A percentile compares a stretch with the other conserved stretches of the same genome.
phyloP scores from a whole-genome alignment of 2,329 filamentous ascomycete genomes.

The Aphanocladium album region DNA sequence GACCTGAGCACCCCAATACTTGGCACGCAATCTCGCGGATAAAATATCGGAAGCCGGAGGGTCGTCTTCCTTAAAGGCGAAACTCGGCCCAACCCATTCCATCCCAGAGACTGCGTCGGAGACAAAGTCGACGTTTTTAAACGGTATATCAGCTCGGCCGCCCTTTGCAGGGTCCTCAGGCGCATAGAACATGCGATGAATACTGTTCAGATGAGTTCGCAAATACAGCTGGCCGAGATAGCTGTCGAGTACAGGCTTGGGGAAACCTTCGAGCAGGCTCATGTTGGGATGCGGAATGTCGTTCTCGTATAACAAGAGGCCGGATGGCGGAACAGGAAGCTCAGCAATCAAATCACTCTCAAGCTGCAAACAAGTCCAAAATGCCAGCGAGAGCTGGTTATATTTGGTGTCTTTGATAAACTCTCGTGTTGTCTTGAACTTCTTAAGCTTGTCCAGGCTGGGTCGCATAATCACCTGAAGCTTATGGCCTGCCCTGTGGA shows the following conservation, averaged over 20 bases:
- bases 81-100: slow-evolving; percentile 44
- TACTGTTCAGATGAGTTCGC: slow-evolving; percentile 58
- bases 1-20: slow-evolving; percentile 89
- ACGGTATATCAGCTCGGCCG: slow-evolving; percentile 29
- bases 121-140: slow-evolving; percentile 43
- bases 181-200: slow-evolving; percentile 54
- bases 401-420: slow-evolving; percentile 39
- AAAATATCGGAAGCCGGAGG: slow-evolving; percentile 72
- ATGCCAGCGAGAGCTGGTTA: slow-evolving; percentile 69
- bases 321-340: slow-evolving; percentile 58
- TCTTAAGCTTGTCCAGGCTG: slow-evolving; percentile 46
- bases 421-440: slow-evolving; percentile 31
- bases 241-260: slow-evolving; percentile 48
- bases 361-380: slow-evolving; percentile 90
- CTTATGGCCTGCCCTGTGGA: slow-evolving; percentile 51
- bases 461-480: slow-evolving; percentile 71
- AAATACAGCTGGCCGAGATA: slow-evolving; percentile 61
- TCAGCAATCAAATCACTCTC: slow-evolving; percentile 68
- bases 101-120: slow-evolving; percentile 38
- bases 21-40: slow-evolving; percentile 76
- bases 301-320: slow-evolving; percentile 56
- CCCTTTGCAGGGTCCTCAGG: slow-evolving; percentile 32
- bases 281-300: slow-evolving; percentile 63
- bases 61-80: slow-evolving; percentile 60
- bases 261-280: slow-evolving; percentile 37